Base-by-base conservation (phyloP, 2,329 filamentous ascomycete species). In the Cercospora janseana region DNA sequence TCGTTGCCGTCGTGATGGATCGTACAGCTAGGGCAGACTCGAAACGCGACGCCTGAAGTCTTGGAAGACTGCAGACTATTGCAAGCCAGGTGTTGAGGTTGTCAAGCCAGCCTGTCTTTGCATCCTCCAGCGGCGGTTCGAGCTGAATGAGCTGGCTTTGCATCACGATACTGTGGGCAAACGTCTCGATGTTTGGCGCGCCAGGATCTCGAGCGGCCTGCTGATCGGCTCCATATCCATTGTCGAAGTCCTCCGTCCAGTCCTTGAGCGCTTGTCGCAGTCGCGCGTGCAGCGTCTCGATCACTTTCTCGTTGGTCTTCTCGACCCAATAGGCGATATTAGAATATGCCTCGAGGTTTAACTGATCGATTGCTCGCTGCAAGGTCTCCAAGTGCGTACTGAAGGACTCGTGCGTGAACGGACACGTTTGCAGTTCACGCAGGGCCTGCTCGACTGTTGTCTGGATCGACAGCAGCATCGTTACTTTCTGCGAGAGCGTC, bases 101-200 rank as follows among this genome's bases (percentile, higher is more conserved):
- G 13, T 86, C 78, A 65, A 95, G 88, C 93, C 94, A 99, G 66
- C 86, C 92, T 9, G 92, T 91, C 59, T 91, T 83, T 12, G 93
- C 91, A 67, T 85, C 93, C 66, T 95, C 90, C 44, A 97, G 76
- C 4, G 93, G 93, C 3, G 93, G 94, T 46, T 96, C 93, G 20
- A 98, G 80, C 65, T 95, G 95, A 60, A 99, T 95, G 59, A 96
- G 87, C 69, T 98, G 93, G 63, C 97, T 97, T 24, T 88, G 87
- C 89, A 98, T 98, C 4, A 89, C 93, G 47, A 99, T 86, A 67
- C 98, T 93, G 60, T 96, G 88, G 12, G 93, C 79, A 18, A 95
- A 79, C 23, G 80, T 81, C 62, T 80, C 83, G 71, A 95, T 82
- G 3, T 77, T 77, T 0, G 88, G 88, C 3, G 73, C 71, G 49